phyloP scores from a whole-genome alignment of 495 filamentous ascomycete species.

The Neurospora sp. region DNA sequence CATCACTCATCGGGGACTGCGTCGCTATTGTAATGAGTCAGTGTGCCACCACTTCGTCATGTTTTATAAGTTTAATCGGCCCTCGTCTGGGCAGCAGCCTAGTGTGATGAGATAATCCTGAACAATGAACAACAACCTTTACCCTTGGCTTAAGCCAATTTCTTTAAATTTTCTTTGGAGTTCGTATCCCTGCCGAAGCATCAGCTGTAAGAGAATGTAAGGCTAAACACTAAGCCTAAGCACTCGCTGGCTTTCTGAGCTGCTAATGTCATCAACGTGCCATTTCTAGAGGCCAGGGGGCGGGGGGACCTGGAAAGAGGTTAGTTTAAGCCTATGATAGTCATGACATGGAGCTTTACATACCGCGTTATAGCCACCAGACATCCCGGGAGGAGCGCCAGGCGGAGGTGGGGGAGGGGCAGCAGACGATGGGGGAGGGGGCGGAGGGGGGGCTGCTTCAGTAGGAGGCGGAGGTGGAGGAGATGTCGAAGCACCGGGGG shows the following conservation, averaged over 20 bases:
- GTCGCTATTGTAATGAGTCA: neutral
- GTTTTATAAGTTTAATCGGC: neutral
- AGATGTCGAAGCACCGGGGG: constrained; percentile 37
- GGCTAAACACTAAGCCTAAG: neutral
- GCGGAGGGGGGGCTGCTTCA: constrained; percentile 56
- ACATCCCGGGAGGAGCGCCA: constrained; percentile 41
- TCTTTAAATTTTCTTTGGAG: neutral
- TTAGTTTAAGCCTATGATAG: constrained; percentile 9
- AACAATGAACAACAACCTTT: neutral
- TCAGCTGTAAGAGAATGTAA: neutral
- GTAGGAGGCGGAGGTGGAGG: constrained; percentile 52
- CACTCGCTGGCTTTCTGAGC: neutral
- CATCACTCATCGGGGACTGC: neutral
- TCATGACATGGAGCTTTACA: constrained; percentile 11
- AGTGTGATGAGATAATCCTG: neutral
- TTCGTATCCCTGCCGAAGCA: neutral
- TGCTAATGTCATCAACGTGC: neutral
- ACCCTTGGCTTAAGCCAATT: neutral
- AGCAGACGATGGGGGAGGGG: constrained; percentile 39
- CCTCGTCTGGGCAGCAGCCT: neutral
- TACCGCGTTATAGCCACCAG: constrained; percentile 59
- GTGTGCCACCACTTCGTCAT: neutral
- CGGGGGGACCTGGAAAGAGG: constrained; percentile 35
- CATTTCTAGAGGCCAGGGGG: constrained; percentile 40
- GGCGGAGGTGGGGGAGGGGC: constrained; percentile 57